These are phyloP conservation scores for Chalaropsis ovoidea DNA, from an alignment of 2,329 filamentous ascomycete species.

Conservation along the genomic window DNA sequence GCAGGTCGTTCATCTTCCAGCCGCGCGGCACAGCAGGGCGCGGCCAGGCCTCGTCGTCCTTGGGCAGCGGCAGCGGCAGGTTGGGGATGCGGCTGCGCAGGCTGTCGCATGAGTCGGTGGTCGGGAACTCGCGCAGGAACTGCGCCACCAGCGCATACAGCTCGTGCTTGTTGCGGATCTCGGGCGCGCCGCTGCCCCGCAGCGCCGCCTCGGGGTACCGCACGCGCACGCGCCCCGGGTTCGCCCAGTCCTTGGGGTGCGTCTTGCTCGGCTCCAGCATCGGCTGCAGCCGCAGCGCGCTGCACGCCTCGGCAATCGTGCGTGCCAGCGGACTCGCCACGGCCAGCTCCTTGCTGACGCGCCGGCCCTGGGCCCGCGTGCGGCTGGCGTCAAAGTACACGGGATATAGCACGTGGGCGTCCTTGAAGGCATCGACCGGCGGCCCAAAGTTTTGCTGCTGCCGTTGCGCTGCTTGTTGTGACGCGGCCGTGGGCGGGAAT, in stretches of 20 bases:
- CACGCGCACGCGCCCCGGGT: constrained; percentile 81
- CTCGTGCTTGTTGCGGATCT: constrained; percentile 71
- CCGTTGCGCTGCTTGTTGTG: constrained; percentile 6
- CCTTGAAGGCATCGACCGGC: constrained; percentile 52
- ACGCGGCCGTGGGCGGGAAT: constrained; percentile 30
- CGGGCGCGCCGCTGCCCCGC: constrained; percentile 26
- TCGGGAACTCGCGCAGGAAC: constrained; percentile 69
- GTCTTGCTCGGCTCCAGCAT: constrained; percentile 85
- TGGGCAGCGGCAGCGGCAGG: constrained; percentile 51
- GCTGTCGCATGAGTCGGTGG: constrained; percentile 56
- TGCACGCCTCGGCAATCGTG: constrained; percentile 80
- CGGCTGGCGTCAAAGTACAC: constrained; percentile 82
- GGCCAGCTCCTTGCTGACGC: constrained; percentile 61
- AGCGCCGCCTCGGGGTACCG: constrained; percentile 47
- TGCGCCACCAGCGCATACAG: constrained; percentile 71
- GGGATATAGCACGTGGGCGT: constrained; percentile 85
- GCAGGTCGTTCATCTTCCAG: constrained; percentile 77
- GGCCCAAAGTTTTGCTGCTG: constrained; percentile 4
- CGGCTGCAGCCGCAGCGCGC: constrained; percentile 56
- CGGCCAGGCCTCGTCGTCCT: constrained; percentile 57
- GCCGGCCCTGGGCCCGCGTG: constrained; percentile 66
- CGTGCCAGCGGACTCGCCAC: constrained; percentile 78
- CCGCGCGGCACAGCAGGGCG: constrained; percentile 68
- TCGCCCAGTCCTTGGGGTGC: constrained; percentile 95
- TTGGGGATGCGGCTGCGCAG: constrained; percentile 65